Percentiles rank a stretch among this genome's conserved stretches.
phyloP scores from a whole-genome alignment of 148 eudicot genomes.

The Rhododendron ovatum region DNA sequence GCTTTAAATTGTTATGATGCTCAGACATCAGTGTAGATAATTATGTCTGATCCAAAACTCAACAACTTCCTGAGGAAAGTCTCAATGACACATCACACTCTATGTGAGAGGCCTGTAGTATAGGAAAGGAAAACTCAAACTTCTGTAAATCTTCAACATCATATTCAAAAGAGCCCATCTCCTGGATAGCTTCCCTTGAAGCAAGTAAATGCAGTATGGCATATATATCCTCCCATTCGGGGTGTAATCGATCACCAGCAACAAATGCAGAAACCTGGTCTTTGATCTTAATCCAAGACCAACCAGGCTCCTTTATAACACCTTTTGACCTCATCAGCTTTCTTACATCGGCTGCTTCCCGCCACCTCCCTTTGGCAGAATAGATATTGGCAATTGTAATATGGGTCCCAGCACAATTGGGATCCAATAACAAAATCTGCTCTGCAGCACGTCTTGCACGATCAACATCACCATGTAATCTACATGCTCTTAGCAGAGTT shows the following conservation, averaged over 20 bases:
- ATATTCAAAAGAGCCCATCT: constrained; percentile 26
- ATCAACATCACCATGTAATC: constrained; percentile 62
- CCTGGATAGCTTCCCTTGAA: constrained; percentile 35
- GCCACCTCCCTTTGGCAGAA: constrained; percentile 66
- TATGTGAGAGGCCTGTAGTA: not conserved
- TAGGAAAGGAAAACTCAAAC: not conserved
- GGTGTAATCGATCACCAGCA: constrained; percentile 64
- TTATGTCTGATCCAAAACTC: not conserved
- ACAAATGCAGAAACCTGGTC: constrained; percentile 68
- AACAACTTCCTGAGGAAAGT: constrained; percentile 6
- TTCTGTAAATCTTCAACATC: constrained; percentile 15
- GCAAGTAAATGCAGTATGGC: constrained; percentile 47
- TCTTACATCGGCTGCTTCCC: constrained; percentile 76
- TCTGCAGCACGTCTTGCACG: constrained; percentile 65
- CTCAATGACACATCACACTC: not conserved
- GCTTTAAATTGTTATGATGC: not conserved
- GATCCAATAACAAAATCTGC: constrained; percentile 51
- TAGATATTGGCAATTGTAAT: constrained; percentile 71
- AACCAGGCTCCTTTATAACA: constrained; percentile 82
- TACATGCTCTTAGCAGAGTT: constrained; percentile 70
- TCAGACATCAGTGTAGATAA: not conserved
- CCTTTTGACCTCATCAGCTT: constrained; percentile 71
- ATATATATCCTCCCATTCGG: constrained; percentile 43
- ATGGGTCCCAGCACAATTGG: constrained; percentile 69
- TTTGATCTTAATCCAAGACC: constrained; percentile 81